These are phyloP conservation scores for Talaromyces adpressus DNA, from an alignment of 495 filamentous ascomycete species.

Conservation along the genomic window DNA sequence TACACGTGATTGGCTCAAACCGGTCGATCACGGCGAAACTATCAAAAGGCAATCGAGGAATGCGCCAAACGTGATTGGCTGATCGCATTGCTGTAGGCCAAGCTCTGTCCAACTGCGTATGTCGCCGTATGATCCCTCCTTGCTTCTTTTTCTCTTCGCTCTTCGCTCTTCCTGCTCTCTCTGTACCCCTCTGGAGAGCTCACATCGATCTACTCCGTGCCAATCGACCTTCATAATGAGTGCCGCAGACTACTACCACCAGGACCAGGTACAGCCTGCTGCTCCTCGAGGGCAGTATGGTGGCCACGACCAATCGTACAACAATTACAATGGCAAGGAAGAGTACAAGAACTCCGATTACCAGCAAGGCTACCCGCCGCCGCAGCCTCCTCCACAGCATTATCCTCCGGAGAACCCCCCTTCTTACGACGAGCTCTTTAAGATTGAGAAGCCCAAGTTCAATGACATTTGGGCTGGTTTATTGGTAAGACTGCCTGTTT, in stretches of 20 bases:
- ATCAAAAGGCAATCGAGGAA: not conserved
- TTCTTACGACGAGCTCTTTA: slow-evolving; percentile 72
- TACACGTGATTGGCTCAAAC: not conserved
- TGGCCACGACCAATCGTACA: not conserved
- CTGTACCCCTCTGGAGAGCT: not conserved
- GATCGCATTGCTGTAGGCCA: not conserved
- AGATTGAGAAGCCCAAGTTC: slow-evolving; percentile 73
- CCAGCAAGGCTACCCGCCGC: slow-evolving; percentile 4
- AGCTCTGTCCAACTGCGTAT: not conserved
- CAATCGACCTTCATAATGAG: slow-evolving; percentile 25
- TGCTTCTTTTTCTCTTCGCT: not conserved
- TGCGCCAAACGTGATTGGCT: not conserved
- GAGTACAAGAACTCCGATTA: not conserved
- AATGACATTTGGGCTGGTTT: slow-evolving; percentile 86
- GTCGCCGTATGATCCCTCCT: not conserved
- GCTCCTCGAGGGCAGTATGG: slow-evolving; percentile 9
- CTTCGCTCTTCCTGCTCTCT: not conserved
- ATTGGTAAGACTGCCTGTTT: slow-evolving; percentile 40
- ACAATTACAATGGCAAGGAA: slow-evolving; percentile 14
- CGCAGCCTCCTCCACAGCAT: slow-evolving; percentile 17
- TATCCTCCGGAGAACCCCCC: slow-evolving; percentile 26
- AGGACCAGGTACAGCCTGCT: slow-evolving; percentile 15
- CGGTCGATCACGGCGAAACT: not conserved
- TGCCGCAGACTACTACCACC: slow-evolving; percentile 36
- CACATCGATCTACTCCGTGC: not conserved